Percentiles rank a stretch among this genome's conserved stretches.
phyloP scores from a whole-genome alignment of 495 filamentous ascomycete genomes.

The Aspergillus haitiensis region DNA sequence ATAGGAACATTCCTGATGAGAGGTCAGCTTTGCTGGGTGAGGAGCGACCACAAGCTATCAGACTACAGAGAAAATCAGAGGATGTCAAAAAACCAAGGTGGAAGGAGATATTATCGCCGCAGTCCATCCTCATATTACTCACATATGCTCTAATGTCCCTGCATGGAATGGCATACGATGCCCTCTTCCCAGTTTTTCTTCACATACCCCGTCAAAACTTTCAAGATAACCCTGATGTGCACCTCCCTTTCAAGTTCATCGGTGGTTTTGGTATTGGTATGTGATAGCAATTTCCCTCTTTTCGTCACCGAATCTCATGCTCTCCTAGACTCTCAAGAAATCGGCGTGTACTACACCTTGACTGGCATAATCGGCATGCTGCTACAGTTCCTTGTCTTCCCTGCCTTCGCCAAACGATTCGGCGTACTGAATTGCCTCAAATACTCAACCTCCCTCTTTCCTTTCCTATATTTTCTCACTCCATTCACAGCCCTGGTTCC shows the following conservation, averaged over 20 bases:
- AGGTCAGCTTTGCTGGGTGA: slow-evolving; percentile 36
- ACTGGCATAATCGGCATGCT: slow-evolving; percentile 72
- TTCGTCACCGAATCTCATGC: not conserved
- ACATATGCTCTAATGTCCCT: slow-evolving; percentile 74
- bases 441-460: slow-evolving; percentile 59
- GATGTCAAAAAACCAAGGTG: slow-evolving; percentile 48
- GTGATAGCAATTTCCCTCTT: slow-evolving; percentile 9
- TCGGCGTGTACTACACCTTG: slow-evolving; percentile 74
- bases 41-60: slow-evolving; percentile 11
- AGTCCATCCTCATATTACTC: slow-evolving; percentile 73
- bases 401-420: slow-evolving; percentile 61
- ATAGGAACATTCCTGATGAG: slow-evolving; percentile 38
- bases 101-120: slow-evolving; percentile 67
- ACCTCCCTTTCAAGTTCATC: slow-evolving; percentile 74
- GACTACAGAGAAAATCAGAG: slow-evolving; percentile 11
- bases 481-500: slow-evolving; percentile 70
- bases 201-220: slow-evolving; percentile 64
- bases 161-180: slow-evolving; percentile 77
- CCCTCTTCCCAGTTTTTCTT: slow-evolving; percentile 78
- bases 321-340: slow-evolving; percentile 55
- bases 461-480: slow-evolving; percentile 68
- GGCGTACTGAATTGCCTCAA: slow-evolving; percentile 72
- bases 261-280: slow-evolving; percentile 71
- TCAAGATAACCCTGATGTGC: slow-evolving; percentile 53
- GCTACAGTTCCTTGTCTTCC: slow-evolving; percentile 80